phyloP scores from a whole-genome alignment of 345 rosid species.

The Lepidium africanum region DNA sequence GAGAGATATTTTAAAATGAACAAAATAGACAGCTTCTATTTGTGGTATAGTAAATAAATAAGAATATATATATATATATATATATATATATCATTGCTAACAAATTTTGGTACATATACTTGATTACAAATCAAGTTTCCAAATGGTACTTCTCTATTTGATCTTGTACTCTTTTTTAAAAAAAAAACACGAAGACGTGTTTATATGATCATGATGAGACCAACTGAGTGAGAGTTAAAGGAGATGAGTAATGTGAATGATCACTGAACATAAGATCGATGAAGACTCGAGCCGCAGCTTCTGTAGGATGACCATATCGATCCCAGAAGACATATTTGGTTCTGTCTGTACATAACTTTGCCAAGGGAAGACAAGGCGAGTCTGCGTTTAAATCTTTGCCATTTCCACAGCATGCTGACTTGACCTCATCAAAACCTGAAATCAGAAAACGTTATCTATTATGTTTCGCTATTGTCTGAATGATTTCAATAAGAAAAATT shows the following conservation, averaged over 20 bases:
- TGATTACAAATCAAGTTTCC: background rate
- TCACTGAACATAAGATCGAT: constrained; percentile 45
- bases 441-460: background rate
- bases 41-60: background rate
- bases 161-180: background rate
- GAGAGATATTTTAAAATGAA: background rate
- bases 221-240: constrained; percentile 44
- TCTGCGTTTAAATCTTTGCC: constrained; percentile 46
- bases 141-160: background rate
- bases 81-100: background rate
- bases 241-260: constrained; percentile 33
- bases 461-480: too few relatives aligned
- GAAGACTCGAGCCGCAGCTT: constrained; percentile 39
- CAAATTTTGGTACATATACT: background rate
- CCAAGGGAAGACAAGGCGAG: constrained; percentile 43
- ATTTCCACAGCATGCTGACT: constrained; percentile 73
- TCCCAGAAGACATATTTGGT: constrained; percentile 77
- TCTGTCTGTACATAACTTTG: constrained; percentile 55
- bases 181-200: background rate
- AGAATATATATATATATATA: background rate
- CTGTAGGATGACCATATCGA: constrained; percentile 52
- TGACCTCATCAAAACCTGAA: constrained; percentile 54
- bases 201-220: constrained; percentile 17
- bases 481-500: too few relatives aligned
- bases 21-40: background rate